Evolutionary conservation across 2,329 filamentous ascomycete species (phyloP), one percentile per base, ranked within the genome.

Genomic region (Zasmidium citrigriseum): DNA sequence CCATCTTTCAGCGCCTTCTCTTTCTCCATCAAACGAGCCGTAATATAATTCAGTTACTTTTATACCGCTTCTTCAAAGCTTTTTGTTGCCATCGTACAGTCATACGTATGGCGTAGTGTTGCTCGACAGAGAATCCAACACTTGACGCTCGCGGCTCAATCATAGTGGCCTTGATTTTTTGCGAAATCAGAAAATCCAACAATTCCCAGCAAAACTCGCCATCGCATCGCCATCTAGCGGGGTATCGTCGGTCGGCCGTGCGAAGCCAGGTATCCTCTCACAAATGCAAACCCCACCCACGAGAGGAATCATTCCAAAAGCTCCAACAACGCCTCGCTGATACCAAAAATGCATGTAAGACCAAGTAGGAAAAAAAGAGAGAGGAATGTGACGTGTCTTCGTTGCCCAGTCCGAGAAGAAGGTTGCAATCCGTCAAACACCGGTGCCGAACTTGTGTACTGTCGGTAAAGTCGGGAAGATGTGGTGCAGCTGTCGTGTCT

Each of bases 291-390:
- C 38, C 29, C 47, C 49, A 47, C 51, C 46, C 52, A 45, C 24
- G 57, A 65, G 62, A 66, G 59, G 61, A 68, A 62, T 68, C 64
- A 70, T 68, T 64, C 68, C 67, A 62, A 62, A 62, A 54, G 62
- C 64, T 63, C 64, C 63, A 48, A 27, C 23, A 67, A 69, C 67
- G 59, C 67, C 67, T 68, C 66, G 68, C 68, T 70, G 62, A 63
- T 60, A 62, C 59, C 56, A 53, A 51, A n/a, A 4, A 41, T 44
- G 50, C 23, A 52, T 45, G 53, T 52, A 54, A 54, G 57, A 54
- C 54, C 54, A 56, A 59, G 53, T 55, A 52, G 48, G 49, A 52
- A 58, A 57, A 57, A 52, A 52, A 51, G 46, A 53, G 53, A 54
- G 50, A 50, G 53, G 46, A 21, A 54, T 54, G 12, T n/a, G n/a